Evolutionary conservation across 495 filamentous ascomycete species (phyloP).

Genomic region (Saxophila tyrrhenica): DNA sequence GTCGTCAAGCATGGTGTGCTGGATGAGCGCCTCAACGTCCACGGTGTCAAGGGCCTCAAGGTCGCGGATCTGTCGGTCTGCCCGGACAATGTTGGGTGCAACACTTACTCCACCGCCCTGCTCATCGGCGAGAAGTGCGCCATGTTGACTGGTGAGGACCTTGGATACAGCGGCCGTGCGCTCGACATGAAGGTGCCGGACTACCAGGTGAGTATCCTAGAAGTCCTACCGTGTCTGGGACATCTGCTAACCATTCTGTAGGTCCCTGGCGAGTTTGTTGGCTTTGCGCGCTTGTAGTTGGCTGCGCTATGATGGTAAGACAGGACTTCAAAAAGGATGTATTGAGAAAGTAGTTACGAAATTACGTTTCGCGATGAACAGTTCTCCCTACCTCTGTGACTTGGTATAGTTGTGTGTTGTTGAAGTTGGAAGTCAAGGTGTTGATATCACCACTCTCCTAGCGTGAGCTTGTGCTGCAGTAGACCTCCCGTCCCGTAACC

Average conservation of each 20-base stretch:
- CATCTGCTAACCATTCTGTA: too few species aligned
- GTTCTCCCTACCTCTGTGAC: not conserved
- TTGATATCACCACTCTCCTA: not conserved
- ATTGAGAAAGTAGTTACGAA: not conserved
- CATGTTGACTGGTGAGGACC: conserved; percentile 49
- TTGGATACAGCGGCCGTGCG: conserved; percentile 62
- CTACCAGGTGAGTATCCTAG: conserved; percentile 35
- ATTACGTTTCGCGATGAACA: not conserved
- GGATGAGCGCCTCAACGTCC: conserved; percentile 68
- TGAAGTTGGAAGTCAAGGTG: not conserved
- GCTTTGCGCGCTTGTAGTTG: conserved; percentile 32
- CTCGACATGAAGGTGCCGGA: conserved; percentile 64
- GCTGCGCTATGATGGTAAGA: not conserved
- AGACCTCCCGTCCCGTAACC: too few species aligned
- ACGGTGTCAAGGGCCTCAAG: conserved; percentile 71
- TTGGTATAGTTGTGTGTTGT: not conserved
- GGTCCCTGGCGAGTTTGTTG: conserved; percentile 35
- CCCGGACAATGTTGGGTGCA: conserved; percentile 73
- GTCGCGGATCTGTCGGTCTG: conserved; percentile 72
- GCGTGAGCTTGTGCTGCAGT: not conserved
- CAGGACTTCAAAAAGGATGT: not conserved
- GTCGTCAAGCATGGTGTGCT: conserved; percentile 73
- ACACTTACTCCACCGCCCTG: conserved; percentile 65
- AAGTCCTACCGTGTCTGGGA: too few species aligned
- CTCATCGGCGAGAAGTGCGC: conserved; percentile 74